Evolutionary conservation across 345 rosid genomes (phyloP).

Genomic region (Hibiscus tridactylites): DNA sequence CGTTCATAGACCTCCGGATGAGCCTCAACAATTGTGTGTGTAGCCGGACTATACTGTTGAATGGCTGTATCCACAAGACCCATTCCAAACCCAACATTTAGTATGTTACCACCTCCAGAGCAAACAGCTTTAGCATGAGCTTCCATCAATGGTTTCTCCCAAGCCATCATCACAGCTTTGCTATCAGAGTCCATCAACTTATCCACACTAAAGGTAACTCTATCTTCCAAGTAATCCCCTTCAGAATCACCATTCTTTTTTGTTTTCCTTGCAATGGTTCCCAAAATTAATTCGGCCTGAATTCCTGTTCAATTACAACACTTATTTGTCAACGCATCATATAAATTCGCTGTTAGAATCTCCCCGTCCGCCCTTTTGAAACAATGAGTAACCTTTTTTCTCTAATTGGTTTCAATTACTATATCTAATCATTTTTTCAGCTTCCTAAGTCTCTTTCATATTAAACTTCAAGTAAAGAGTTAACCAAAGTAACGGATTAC

Average conservation of each 20-base stretch:
- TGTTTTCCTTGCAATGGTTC: slow-evolving; percentile 59
- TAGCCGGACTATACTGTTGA: slow-evolving; percentile 47
- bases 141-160: slow-evolving; percentile 95
- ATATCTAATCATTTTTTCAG: background rate
- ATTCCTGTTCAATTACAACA: slow-evolving; percentile 34
- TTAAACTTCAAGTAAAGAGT: background rate
- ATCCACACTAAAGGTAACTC: slow-evolving; percentile 84
- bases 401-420: slow-evolving; percentile 3
- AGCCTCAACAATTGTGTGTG: slow-evolving; percentile 78
- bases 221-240: slow-evolving; percentile 55
- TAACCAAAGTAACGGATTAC: slow-evolving; percentile 14
- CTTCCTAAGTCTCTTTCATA: background rate
- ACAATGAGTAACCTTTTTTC: background rate
- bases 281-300: slow-evolving; percentile 74
- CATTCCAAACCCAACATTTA: slow-evolving; percentile 89
- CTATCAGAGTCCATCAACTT: slow-evolving; percentile 68
- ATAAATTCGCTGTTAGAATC: background rate
- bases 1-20: slow-evolving; percentile 74
- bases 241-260: slow-evolving; percentile 27
- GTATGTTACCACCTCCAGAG: slow-evolving; percentile 52
- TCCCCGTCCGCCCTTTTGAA: background rate
- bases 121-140: slow-evolving; percentile 91
- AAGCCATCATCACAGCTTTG: slow-evolving; percentile 64
- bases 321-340: background rate
- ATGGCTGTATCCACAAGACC: slow-evolving; percentile 87